Conservation (phyloP, 176 grass and related monocot genomes). For the Saccharum spontaneum region DNA sequence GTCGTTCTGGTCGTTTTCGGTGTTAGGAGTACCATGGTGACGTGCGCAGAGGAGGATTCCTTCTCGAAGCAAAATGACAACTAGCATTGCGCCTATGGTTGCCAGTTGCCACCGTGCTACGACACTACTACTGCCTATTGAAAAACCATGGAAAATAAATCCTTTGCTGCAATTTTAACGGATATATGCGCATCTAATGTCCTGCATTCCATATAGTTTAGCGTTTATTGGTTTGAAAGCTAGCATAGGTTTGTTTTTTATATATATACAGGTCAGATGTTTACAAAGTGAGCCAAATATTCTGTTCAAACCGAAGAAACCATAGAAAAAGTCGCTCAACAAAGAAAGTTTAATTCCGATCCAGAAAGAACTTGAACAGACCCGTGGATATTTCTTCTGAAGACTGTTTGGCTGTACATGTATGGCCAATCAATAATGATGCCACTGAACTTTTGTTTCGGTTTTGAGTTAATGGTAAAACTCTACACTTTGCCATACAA, state of each 20-base stretch:
- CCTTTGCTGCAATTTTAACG: background rate
- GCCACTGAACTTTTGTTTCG: background rate
- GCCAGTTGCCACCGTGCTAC: background rate
- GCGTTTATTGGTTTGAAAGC: background rate
- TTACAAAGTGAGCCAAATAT: background rate
- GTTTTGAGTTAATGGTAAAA: background rate
- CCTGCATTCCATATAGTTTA: background rate
- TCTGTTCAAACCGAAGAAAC: background rate
- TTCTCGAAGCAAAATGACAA: background rate
- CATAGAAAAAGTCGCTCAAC: background rate
- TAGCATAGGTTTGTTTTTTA: background rate
- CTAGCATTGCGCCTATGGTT: background rate
- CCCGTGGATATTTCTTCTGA: background rate
- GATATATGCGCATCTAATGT: background rate
- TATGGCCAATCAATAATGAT: background rate
- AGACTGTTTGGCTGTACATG: background rate
- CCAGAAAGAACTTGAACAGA: conserved; percentile 6
- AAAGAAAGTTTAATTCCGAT: background rate
- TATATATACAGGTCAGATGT: background rate
- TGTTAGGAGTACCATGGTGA: background rate
- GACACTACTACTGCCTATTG: too few relatives aligned
- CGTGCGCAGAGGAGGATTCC: background rate
- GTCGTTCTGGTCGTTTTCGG: background rate
- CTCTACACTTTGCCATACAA: background rate
- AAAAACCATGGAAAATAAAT: background rate